These are phyloP conservation scores for Chionographis japonica DNA, from an alignment of 106 monocot genomes.

Conservation along the genomic window DNA sequence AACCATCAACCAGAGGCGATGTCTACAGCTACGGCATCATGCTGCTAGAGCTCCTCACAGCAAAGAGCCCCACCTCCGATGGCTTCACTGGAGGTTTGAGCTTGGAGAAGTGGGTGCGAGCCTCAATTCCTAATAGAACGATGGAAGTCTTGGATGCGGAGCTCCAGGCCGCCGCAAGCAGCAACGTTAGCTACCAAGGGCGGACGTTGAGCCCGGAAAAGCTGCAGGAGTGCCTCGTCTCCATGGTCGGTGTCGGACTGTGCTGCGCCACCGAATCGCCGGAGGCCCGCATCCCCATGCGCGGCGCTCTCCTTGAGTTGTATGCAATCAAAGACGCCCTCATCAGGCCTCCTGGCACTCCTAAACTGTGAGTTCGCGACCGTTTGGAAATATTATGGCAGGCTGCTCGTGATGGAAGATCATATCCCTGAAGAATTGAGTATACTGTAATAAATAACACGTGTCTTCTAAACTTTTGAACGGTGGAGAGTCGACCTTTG, in stretches of 20 bases:
- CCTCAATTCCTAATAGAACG: slow-evolving; percentile 6
- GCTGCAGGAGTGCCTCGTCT: slow-evolving; percentile 7
- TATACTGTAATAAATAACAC: too few relatives aligned
- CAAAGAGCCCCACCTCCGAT: slow-evolving; percentile 30
- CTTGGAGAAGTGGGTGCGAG: slow-evolving; percentile 21
- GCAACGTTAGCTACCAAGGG: not conserved
- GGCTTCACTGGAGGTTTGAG: slow-evolving; percentile 13
- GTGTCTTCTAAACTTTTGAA: too few relatives aligned
- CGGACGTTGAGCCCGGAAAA: not conserved
- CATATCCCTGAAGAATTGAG: too few relatives aligned
- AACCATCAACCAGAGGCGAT: slow-evolving; percentile 28
- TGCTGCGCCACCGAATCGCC: not conserved
- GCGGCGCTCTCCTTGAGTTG: not conserved
- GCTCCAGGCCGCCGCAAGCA: not conserved
- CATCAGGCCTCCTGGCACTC: not conserved
- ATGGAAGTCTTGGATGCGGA: slow-evolving; percentile 11
- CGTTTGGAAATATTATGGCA: too few relatives aligned
- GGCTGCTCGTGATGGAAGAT: too few relatives aligned
- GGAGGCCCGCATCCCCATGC: slow-evolving; percentile 2
- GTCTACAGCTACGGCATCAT: slow-evolving; percentile 35
- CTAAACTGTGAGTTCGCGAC: too few relatives aligned
- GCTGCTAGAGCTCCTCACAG: slow-evolving; percentile 33
- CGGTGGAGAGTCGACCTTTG: too few relatives aligned
- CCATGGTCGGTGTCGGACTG: slow-evolving; percentile 5
- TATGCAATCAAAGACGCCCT: slow-evolving; percentile 2